These are phyloP conservation scores for Solanum chmielewskii DNA, from an alignment of 257 asterid species.

Conservation along the genomic window DNA sequence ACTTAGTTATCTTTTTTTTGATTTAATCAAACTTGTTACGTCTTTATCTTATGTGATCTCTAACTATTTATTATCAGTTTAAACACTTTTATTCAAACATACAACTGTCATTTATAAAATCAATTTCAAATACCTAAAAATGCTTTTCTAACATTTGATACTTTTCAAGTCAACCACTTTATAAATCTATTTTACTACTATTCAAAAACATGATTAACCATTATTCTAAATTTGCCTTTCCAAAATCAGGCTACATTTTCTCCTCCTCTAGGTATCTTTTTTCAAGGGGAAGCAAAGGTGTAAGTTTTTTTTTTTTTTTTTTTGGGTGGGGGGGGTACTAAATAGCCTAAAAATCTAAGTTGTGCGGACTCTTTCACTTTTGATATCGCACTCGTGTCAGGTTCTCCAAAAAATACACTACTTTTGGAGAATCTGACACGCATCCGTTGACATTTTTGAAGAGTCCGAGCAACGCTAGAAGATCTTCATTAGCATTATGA, in stretches of 20 bases:
- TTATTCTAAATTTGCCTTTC: background rate
- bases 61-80: too few relatives aligned
- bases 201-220: background rate
- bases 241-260: background rate
- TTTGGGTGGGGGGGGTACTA: background rate
- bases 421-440: background rate
- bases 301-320: background rate
- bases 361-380: background rate
- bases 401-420: background rate
- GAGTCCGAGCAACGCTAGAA: background rate
- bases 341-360: background rate
- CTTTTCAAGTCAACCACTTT: background rate
- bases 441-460: background rate
- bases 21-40: background rate
- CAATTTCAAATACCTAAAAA: background rate
- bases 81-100: background rate
- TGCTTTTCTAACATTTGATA: background rate
- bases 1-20: background rate
- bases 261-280: background rate
- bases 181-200: background rate
- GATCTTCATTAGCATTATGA: background rate
- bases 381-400: background rate
- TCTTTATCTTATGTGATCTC: background rate
- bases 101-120: too few relatives aligned
- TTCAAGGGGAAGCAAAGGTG: background rate